phyloP scores from a whole-genome alignment of 176 grass and related monocot genomes.

The Paspalum notatum region DNA sequence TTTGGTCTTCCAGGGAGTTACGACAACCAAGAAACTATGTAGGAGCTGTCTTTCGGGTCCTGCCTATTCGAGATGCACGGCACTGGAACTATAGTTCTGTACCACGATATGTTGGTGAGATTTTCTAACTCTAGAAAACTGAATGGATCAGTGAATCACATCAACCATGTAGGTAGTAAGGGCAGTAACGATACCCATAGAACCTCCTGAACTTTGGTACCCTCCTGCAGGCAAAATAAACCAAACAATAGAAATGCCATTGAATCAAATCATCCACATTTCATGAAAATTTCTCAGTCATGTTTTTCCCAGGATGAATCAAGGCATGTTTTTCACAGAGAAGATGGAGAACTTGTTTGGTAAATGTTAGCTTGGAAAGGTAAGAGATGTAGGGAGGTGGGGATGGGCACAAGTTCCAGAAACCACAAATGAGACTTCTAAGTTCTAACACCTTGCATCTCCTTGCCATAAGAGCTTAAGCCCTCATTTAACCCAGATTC shows the following conservation, averaged over 20 bases:
- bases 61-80: constrained; percentile 9
- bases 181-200: constrained; percentile 46
- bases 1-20: background rate
- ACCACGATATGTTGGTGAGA: constrained; percentile 6
- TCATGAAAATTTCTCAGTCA: background rate
- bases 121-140: constrained; percentile 23
- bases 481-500: background rate
- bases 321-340: background rate
- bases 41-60: background rate
- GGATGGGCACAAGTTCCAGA: background rate
- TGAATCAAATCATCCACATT: background rate
- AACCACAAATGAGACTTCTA: background rate
- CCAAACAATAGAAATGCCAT: background rate
- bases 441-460: background rate
- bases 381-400: background rate
- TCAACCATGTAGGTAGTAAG: constrained; percentile 47
- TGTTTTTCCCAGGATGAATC: background rate
- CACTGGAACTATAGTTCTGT: constrained; percentile 13
- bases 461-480: background rate
- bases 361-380: background rate
- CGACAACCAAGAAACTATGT: background rate
- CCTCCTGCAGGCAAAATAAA: constrained; percentile 36
- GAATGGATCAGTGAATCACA: constrained; percentile 9
- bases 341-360: background rate
- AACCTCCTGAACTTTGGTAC: constrained; percentile 66